Evolutionary conservation across 768 basidiomycete species (phyloP).

Genomic region (Psilocybe cubensis): DNA sequence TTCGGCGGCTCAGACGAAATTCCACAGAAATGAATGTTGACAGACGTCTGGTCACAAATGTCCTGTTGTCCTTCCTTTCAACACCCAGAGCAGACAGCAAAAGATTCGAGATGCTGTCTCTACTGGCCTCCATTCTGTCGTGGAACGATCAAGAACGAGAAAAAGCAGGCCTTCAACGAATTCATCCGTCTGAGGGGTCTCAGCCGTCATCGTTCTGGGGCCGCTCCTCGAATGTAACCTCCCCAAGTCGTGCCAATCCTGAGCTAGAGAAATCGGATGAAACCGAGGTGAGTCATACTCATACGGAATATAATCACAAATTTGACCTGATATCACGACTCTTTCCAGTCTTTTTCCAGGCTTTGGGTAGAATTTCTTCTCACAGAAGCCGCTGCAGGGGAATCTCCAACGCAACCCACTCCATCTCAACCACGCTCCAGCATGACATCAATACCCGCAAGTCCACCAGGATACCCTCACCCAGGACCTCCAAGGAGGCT

Average conservation of each 20-base stretch:
- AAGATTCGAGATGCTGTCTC: conserved; percentile 93
- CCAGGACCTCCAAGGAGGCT: conserved; percentile 29
- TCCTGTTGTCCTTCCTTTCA: conserved; percentile 86
- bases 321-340: neutral
- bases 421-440: conserved; percentile 28
- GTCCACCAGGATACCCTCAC: conserved; percentile 26
- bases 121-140: conserved; percentile 87
- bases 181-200: conserved; percentile 28
- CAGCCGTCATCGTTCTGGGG: conserved; percentile 44
- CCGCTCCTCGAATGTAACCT: conserved; percentile 36
- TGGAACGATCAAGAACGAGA: conserved; percentile 94
- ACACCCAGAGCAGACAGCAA: conserved; percentile 93
- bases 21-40: conserved; percentile 93
- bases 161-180: conserved; percentile 83
- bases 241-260: conserved; percentile 41
- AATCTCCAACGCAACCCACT: conserved; percentile 27
- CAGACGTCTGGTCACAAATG: conserved; percentile 90
- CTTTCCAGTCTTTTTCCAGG: conserved; percentile 86
- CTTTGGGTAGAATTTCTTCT: conserved; percentile 98
- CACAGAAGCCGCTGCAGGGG: conserved; percentile 75
- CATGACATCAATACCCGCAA: conserved; percentile 37
- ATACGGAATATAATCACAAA: neutral
- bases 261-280: conserved; percentile 83
- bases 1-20: conserved; percentile 89
- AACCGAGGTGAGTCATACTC: conserved; percentile 63